These are phyloP conservation scores for Chytridiales sp. DNA, from an alignment of 371 early-diverging fungal species.

Conservation along the genomic window DNA sequence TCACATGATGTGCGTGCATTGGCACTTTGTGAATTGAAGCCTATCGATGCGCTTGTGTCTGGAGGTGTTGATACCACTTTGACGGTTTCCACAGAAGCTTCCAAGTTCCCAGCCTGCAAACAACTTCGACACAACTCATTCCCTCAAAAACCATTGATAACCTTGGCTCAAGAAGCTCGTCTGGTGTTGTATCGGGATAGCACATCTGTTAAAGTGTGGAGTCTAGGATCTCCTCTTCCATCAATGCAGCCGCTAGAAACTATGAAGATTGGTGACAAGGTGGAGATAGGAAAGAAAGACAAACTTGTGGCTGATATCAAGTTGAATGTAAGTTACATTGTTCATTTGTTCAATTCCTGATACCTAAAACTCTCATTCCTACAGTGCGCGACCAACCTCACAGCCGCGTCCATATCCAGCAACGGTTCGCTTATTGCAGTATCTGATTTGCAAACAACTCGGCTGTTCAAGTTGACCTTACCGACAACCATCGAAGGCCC, in stretches of 20 bases:
- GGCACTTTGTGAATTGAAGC: conserved; percentile 58
- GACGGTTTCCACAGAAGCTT: conserved; percentile 59
- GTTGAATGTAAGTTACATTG: conserved; percentile 11
- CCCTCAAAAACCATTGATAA: conserved; percentile 72
- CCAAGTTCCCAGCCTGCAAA: conserved; percentile 64
- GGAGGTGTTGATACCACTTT: conserved; percentile 64
- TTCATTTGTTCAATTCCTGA: background rate
- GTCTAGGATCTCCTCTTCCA: conserved; percentile 60
- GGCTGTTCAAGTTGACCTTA: conserved; percentile 66
- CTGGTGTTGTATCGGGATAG: conserved; percentile 60
- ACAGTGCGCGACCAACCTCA: conserved; percentile 51
- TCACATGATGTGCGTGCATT: conserved; percentile 89
- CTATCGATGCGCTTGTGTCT: conserved; percentile 69
- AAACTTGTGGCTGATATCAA: conserved; percentile 25
- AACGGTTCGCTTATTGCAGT: conserved; percentile 84
- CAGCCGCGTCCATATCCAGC: conserved; percentile 74
- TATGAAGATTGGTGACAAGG: conserved; percentile 8
- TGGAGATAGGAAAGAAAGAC: conserved; percentile 7
- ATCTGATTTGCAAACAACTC: conserved; percentile 71
- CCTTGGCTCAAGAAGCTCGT: conserved; percentile 60
- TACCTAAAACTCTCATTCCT: background rate
- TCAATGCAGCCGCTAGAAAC: background rate
- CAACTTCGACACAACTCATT: conserved; percentile 72
- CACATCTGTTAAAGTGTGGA: conserved; percentile 74
- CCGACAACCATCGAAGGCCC: conserved; percentile 11